Percentiles rank a stretch among this genome's conserved stretches.
Conservation (phyloP, 805 yeast species). For the Starmerella scarabaei region DNA sequence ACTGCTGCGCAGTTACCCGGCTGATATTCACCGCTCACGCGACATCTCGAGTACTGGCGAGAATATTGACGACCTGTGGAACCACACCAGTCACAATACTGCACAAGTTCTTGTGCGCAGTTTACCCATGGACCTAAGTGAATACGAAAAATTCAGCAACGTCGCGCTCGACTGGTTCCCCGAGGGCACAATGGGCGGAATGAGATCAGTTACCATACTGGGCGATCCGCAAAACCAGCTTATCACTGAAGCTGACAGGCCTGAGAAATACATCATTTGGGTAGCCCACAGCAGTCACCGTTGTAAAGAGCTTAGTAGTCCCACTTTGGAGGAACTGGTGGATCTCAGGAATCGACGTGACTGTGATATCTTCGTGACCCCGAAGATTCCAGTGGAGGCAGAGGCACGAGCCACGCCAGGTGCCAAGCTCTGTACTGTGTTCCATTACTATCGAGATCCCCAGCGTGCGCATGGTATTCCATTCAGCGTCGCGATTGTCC, state of each 20-base stretch:
- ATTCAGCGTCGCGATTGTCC: slow-evolving; percentile 45
- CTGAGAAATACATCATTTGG: slow-evolving; percentile 1
- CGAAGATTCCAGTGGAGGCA: slow-evolving; percentile 7
- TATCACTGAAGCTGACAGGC: neutral
- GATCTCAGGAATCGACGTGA: no score
- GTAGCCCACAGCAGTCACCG: slow-evolving; percentile 1
- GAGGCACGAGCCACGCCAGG: slow-evolving; percentile 7
- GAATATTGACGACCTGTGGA: slow-evolving; percentile 15
- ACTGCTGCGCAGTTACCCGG: slow-evolving; percentile 34
- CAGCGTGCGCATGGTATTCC: slow-evolving; percentile 44
- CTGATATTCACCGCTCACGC: neutral
- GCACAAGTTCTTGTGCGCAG: slow-evolving; percentile 54
- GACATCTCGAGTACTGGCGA: slow-evolving; percentile 2
- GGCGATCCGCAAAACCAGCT: slow-evolving; percentile 38
- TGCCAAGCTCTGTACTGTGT: slow-evolving; percentile 40
- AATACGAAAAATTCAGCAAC: slow-evolving; percentile 61
- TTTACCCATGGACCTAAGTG: slow-evolving; percentile 58
- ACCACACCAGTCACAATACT: neutral
- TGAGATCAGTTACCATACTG: slow-evolving; percentile 51
- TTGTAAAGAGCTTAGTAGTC: slow-evolving; percentile 2
- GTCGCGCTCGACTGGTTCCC: slow-evolving; percentile 61
- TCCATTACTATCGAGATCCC: slow-evolving; percentile 58
- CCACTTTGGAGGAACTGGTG: slow-evolving; percentile 26
- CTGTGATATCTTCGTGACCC: slow-evolving; percentile 35
- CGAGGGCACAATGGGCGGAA: slow-evolving; percentile 34